These are phyloP conservation scores for Pseudonitzschia multistriata DNA, from an alignment of 108 stramenopile species.

Conservation along the genomic window DNA sequence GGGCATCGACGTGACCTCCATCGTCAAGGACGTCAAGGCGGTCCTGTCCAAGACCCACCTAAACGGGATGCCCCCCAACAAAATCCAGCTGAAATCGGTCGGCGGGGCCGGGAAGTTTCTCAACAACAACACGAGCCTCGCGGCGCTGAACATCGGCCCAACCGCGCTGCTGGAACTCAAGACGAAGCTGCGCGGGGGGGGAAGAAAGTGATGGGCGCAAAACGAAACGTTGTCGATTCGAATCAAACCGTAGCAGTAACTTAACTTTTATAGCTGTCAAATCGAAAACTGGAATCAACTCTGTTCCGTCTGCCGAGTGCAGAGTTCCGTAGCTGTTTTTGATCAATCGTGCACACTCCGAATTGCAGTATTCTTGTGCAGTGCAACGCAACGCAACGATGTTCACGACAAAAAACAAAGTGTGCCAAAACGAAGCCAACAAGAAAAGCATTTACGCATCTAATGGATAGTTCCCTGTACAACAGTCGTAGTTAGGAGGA, in stretches of 20 bases:
- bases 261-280: no score
- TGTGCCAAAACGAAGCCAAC: no score
- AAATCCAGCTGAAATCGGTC: conserved; percentile 69
- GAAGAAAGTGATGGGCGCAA: not conserved
- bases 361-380: no score
- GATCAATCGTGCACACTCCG: no score
- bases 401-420: no score
- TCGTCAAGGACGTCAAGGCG: conserved; percentile 73
- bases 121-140: conserved; percentile 62
- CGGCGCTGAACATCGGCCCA: conserved; percentile 72
- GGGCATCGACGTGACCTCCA: conserved; percentile 54
- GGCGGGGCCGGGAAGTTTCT: conserved; percentile 57
- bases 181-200: conserved; percentile 74
- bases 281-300: no score
- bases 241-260: not conserved
- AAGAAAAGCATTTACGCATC: no score
- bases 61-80: conserved; percentile 82
- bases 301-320: no score
- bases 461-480: no score
- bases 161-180: conserved; percentile 64
- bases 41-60: conserved; percentile 48
- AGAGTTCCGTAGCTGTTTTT: no score
- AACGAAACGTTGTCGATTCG: not conserved
- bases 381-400: no score
- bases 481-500: no score